phyloP scores from a whole-genome alignment of 106 monocot species.

The Dioscorea dumetorum region DNA sequence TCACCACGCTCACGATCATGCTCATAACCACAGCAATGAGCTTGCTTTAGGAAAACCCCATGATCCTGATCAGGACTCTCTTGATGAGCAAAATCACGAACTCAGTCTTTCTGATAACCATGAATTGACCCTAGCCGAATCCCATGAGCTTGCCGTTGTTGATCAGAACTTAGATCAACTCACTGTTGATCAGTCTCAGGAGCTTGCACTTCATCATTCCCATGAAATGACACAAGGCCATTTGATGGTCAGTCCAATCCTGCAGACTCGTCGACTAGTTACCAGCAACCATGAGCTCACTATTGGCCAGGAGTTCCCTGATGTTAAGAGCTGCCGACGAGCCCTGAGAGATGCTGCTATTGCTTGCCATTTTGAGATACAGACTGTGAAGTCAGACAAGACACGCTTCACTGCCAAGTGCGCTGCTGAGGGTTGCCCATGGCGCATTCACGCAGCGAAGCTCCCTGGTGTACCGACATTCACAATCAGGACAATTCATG shows the following conservation, averaged over 20 bases:
- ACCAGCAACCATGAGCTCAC: slow-evolving; percentile 47
- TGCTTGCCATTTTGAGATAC: slow-evolving; percentile 95
- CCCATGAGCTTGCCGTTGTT: slow-evolving; percentile 35
- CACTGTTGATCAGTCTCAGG: slow-evolving; percentile 53
- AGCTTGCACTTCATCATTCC: slow-evolving; percentile 46
- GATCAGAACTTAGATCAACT: slow-evolving; percentile 49
- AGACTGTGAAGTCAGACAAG: slow-evolving; percentile 96
- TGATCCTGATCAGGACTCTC: slow-evolving; percentile 16
- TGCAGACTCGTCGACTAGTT: slow-evolving; percentile 47
- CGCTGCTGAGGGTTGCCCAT: slow-evolving; percentile 80
- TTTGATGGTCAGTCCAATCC: slow-evolving; percentile 27
- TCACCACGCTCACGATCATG: slow-evolving; percentile 28
- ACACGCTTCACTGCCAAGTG: slow-evolving; percentile 94
- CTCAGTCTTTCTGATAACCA: slow-evolving; percentile 50
- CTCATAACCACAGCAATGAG: slow-evolving; percentile 18
- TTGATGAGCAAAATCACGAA: slow-evolving; percentile 19
- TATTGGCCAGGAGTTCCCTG: slow-evolving; percentile 87
- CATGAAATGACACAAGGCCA: slow-evolving; percentile 47
- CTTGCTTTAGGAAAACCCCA: slow-evolving; percentile 42
- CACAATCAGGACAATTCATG: slow-evolving; percentile 87
- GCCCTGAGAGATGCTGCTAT: slow-evolving; percentile 84
- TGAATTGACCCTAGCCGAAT: slow-evolving; percentile 61
- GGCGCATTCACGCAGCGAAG: slow-evolving; percentile 92
- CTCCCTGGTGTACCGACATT: slow-evolving; percentile 94
- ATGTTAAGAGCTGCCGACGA: slow-evolving; percentile 88